These are phyloP conservation scores for Juncus inflexus DNA, from an alignment of 176 grass and related monocot genomes.

Conservation along the genomic window DNA sequence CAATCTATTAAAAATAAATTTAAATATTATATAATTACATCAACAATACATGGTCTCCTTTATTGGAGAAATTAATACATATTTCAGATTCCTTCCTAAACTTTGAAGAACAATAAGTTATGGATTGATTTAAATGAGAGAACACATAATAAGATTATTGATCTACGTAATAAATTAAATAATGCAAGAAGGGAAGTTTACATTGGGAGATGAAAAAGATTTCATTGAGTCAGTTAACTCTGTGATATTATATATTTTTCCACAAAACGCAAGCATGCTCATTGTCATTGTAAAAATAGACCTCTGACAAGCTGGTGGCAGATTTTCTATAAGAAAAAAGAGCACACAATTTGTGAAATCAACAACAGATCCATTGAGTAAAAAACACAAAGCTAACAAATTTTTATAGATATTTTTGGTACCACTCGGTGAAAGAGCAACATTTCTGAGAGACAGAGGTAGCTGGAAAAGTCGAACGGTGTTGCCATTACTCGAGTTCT, in stretches of 20 bases:
- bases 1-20: constrained; percentile 50
- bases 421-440: constrained; percentile 59
- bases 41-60: too few species aligned
- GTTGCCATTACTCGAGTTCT: constrained; percentile 64
- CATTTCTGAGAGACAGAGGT: constrained; percentile 68
- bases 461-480: constrained; percentile 70
- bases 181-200: constrained; percentile 28
- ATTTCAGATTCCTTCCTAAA: too few species aligned
- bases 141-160: not conserved
- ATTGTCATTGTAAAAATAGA: constrained; percentile 73
- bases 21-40: not conserved
- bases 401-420: constrained; percentile 16
- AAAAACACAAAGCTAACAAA: constrained; percentile 20
- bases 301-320: constrained; percentile 58
- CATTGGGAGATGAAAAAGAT: constrained; percentile 49
- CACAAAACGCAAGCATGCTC: constrained; percentile 74
- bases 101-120: too few species aligned
- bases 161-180: too few species aligned
- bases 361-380: too few species aligned
- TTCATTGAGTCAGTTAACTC: constrained; percentile 57
- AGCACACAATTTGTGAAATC: not conserved
- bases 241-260: constrained; percentile 66
- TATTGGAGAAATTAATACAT: too few species aligned
- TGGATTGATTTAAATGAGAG: too few species aligned
- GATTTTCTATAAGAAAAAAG: constrained; percentile 47